Base-by-base conservation (phyloP, 2,329 filamentous ascomycete species). In the Rasamsonia emersonii region DNA sequence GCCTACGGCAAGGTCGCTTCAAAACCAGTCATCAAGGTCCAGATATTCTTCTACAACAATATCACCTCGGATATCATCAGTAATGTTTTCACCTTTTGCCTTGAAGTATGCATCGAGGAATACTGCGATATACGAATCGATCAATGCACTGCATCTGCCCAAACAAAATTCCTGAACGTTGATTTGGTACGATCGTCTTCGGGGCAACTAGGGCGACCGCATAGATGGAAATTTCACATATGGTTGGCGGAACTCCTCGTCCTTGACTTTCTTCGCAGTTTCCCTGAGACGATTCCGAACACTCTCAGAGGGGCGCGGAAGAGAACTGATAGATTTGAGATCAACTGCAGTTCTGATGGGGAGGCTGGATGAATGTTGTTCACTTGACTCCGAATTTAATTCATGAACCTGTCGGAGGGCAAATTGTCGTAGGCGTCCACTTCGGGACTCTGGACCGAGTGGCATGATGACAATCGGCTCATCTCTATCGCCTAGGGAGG, bases 11-110 rank as follows among this genome's bases (percentile, higher is more conserved):
- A n/a, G n/a, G n/a, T n/a, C n/a, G n/a, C n/a, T n/a, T n/a, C n/a
- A n/a, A n/a, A n/a, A n/a, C n/a, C n/a, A n/a, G n/a, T n/a, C 33
- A 10, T 36, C 29, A 25, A 21, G 17, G 27, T 36, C 27, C 9
- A 39, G 30, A 32, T 39, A 39, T 19, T 39, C 37, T 14, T 36
- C 28, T 10, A 27, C 33, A 27, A 39, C 24, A 28, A 39, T 36
- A 39, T 39, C 33, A 10, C 37, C 37, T 30, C 37, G 36, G 20
- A 36, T 19, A 23, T 36, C 30, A 7, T 33, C 33, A 18, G 26
- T 16, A 15, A 39, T 24, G 11, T 28, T 21, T 20, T 28, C 33
- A 8, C 37, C 33, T 23, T 33, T 36, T 17, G 33, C 33, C 17
- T 19, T n/a, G 30, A 16, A 39, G 33, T 10, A 39, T 33, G 13